Evolutionary conservation across 345 rosid species (phyloP), one percentile per base, ranked within the genome.

Genomic region (Populus pruinosa): DNA sequence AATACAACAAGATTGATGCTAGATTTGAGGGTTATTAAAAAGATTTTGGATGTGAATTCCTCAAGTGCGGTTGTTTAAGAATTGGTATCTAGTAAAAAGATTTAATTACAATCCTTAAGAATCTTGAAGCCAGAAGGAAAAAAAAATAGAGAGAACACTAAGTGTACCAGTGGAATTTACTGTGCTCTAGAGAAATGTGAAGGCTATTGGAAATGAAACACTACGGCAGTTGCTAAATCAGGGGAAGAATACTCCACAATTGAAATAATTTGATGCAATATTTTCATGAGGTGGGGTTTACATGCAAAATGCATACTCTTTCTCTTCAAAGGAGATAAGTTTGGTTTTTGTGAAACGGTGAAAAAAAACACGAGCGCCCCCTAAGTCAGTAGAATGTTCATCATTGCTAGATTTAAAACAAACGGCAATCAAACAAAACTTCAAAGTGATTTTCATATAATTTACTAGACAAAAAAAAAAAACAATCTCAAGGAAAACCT

Each of bases 401-500:
- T 29, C 44, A 64, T 20, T 64, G 41, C 43, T 29, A 64, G 44
- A 63, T 62, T 73, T 21, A 53, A 33, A 16, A 25, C 10, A 11
- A 38, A 61, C 13, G 14, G 35, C n/a, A 53, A 73, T 5, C 65
- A 64, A 74, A 50, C 38, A 77, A 69, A 69, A 73, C 16, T 49
- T 21, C 5, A 71, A 5, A 36, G n/a, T 23, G 9, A 33, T 44
- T 21, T 53, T 68, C 27, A 27, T 39, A 10, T 41, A 41, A 41
- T 41, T 41, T 44, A 44, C 50, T 12, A 44, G 17, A 44, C 50
- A 13, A 44, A 13, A 62, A 44, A 13, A 62, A 36, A 27, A 63
- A 44, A 35, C 17, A 41, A 55, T 67, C 25, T 29, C 63, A 25
- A 29, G 17, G 23, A 18, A 49, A 69, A 80, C 38, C 7, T 27